Base-by-base conservation (phyloP, 495 filamentous ascomycete genomes). In the Rhypophila decipiens region DNA sequence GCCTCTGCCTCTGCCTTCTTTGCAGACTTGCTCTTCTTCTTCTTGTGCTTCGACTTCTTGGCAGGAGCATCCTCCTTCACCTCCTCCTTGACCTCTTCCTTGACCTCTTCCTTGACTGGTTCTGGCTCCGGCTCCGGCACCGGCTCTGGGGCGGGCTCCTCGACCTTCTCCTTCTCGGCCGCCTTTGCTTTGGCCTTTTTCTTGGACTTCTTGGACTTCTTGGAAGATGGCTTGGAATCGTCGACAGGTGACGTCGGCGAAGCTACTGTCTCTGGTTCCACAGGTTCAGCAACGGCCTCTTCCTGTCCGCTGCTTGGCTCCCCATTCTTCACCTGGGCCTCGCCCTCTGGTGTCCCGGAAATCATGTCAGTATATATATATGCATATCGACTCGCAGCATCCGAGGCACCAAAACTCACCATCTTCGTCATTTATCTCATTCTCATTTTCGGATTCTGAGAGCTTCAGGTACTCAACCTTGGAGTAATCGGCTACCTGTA, bases 401-500 rank as follows among this genome's bases (percentile, higher is more conserved):
- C 23, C 27, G 27, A 31, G 27, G 27, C 7, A 31, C 13, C 27
- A 31, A 17, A 2, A 48, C 55, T 58, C 36, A 50, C 51, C 50
- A 9, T 40, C 54, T 9, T 49, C 50, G 39, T 47, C 55, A 11
- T 54, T 51, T 47, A 51, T 50, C 37, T 57, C 61, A 34, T 60
- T 44, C 17, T 68, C 71, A 24, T 55, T 48, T 35, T 70, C 68
- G 23, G 61, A 60, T 37, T 64, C 56, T 3, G 61, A 44, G 15
- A 47, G 37, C 42, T 66, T 17, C 46, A 64, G 56, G 53, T 63
- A 70, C 49, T 67, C 47, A 41, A 72, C 55, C 22, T 64, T 44
- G 38, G 60, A 67, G 53, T 60, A 71, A 39, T 71, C 43, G 51
- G 68, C 58, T 47, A 68, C 53, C 61, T 66, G 59, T 42, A 61